Base-by-base conservation (phyloP, 768 basidiomycete genomes). In the Tricholoma sp. region DNA sequence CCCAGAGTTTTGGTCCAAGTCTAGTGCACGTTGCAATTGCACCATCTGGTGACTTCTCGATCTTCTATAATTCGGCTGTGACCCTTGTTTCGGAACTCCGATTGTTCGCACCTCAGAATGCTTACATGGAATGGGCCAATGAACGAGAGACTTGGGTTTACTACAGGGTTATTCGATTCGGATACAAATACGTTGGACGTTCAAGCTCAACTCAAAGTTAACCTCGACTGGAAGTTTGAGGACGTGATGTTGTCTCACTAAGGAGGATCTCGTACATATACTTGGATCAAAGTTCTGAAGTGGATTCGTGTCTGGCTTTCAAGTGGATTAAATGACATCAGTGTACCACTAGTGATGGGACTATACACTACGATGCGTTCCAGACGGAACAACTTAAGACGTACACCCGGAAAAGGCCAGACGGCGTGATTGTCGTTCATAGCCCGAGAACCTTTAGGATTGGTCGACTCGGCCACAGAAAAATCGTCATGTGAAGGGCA, bases 1-100 rank as follows among this genome's bases (percentile, higher is more conserved):
- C 50, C 41, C 36, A 29, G 32, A 15, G 55, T 51, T 59, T 55
- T 55, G 18, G 31, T 48, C 32, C 52, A 52, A 55, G 41, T 18
- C 28, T 1, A 24, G 32, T 52, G 50, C 56, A 57, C 59, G 56
- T 57, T 57, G 56, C 42, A 36, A 53, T 57, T 57, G 56, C 34
- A 44, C 17, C 28, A 37, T 15, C 48, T 49, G 37, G 28, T 55
- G 48, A 48, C 42, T 10, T n/a, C 24, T 20, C 34, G 1, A 49
- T 37, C 31, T 34, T 48, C 54, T 28, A 4, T 24, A 24, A 45
- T 28, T 45, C 24, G 41, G 41, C 39, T 6, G 9, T 33, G 42
- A 45, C 45, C 17, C 32, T 44, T 33, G 32, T 53, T 13, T 53
- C 52, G 12, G 44, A 53, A 53, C 52, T 53, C 52, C 52, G 52